Percentiles rank a stretch among this genome's conserved stretches.
phyloP scores from a whole-genome alignment of 257 asterid species.

The Petunia secreta region DNA sequence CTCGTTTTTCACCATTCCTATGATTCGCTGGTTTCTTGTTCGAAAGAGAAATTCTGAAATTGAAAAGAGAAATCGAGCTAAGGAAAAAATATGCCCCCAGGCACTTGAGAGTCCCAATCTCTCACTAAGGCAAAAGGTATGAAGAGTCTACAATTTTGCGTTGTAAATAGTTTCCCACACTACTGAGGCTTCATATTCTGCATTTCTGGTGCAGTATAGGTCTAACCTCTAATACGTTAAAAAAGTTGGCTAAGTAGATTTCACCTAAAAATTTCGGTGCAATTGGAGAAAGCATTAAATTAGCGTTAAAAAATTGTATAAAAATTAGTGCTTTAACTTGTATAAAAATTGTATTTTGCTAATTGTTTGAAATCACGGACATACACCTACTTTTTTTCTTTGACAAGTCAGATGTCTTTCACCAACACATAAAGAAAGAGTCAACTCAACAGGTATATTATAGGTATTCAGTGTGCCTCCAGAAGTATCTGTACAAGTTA shows the following conservation, averaged over 20 bases:
- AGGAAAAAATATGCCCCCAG: conserved; percentile 60
- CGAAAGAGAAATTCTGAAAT: conserved; percentile 65
- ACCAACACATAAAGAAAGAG: not conserved
- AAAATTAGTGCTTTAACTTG: not conserved
- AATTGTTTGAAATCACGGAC: not conserved
- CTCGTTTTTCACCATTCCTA: conserved; percentile 89
- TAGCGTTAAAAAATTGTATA: too few relatives aligned
- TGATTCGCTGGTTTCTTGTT: conserved; percentile 70
- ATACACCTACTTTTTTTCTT: not conserved
- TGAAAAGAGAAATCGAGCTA: conserved; percentile 63
- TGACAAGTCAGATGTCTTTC: not conserved
- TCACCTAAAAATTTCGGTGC: not conserved
- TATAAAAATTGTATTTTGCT: not conserved
- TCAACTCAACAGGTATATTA: not conserved
- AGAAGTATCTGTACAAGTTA: not conserved
- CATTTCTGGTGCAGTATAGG: not conserved
- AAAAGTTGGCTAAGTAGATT: not conserved
- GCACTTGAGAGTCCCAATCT: conserved; percentile 77
- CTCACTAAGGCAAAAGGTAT: conserved; percentile 82
- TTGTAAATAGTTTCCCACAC: not conserved
- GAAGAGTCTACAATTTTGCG: not conserved
- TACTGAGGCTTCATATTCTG: not conserved
- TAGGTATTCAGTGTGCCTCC: not conserved
- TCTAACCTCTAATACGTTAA: not conserved
- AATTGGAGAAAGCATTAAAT: too few relatives aligned